A percentile compares a stretch with the other conserved stretches of the same genome.
Evolutionary conservation across 2,329 filamentous ascomycete species (phyloP).

Genomic region (Alternaria conjuncta): DNA sequence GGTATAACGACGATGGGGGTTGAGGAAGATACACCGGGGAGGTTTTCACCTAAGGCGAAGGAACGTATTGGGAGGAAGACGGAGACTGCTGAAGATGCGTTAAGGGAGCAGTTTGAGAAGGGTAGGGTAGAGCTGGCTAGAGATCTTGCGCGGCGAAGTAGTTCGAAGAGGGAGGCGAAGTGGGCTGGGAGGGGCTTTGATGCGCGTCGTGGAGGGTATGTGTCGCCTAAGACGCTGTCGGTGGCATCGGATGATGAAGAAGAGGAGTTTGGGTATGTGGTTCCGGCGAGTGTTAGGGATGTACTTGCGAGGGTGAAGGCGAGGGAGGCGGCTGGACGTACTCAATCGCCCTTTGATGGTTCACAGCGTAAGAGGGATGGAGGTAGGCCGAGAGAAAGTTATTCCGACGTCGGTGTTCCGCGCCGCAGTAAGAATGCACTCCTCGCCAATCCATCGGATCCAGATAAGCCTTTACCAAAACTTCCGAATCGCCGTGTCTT

Average conservation of each 20-base stretch:
- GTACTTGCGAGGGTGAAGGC: not conserved
- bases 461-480: not conserved
- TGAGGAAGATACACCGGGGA: fast-evolving
- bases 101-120: not conserved
- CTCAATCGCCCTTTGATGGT: fast-evolving
- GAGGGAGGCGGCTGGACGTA: not conserved
- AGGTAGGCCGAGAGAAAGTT: fast-evolving
- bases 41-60: fast-evolving
- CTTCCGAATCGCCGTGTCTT: not conserved
- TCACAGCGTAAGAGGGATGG: fast-evolving
- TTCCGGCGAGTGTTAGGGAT: not conserved
- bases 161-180: not conserved
- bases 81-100: not conserved
- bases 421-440: not conserved
- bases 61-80: no score
- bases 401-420: not conserved
- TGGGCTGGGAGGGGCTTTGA: not conserved
- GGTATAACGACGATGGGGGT: fast-evolving
- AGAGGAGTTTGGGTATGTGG: not conserved
- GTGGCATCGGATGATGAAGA: not conserved
- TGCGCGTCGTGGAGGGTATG: fast-evolving
- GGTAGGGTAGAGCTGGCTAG: not conserved
- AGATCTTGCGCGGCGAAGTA: not conserved
- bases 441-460: not conserved
- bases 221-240: not conserved